Evolutionary conservation across 73 alveolate genomes (phyloP), one percentile per base, ranked within the genome.

Genomic region (Effrenium voratum): DNA sequence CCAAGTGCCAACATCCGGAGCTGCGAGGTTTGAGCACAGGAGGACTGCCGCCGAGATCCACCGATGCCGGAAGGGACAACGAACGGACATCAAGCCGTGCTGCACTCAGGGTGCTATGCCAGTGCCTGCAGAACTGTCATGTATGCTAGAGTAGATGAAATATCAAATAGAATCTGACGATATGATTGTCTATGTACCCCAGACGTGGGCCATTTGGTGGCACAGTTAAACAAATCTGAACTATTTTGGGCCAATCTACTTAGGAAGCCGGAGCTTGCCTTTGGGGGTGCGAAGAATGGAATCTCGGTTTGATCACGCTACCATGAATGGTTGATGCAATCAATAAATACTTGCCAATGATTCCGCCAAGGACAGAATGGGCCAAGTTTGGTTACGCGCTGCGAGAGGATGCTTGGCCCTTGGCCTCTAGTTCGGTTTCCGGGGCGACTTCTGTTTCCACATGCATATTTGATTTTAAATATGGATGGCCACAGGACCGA

Each of bases 51-150:
- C 85, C 13, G 95, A 87, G 43, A 87, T 87, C 40, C 95, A 87
- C 45, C 95, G 98, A 5, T 91, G 98, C 57, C 44, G 90, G 50
- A 72, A 73, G 22, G 98, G 98, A 30, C 87, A 91, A 41, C 98
- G 98, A 34, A 91, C 98, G 0, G 98, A 91, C 98, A 91, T 91
- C 77, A 91, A 91, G 52, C 98, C 98, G 95, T 50, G 52, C 13
- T 45, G 36, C 28, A 5, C 85, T 36, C n/a, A n/a, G n/a, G n/a
- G n/a, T n/a, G n/a, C n/a, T n/a, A n/a, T n/a, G n/a, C n/a, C n/a
- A n/a, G n/a, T n/a, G n/a, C n/a, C n/a, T n/a, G n/a, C n/a, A n/a
- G n/a, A n/a, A n/a, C n/a, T n/a, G n/a, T n/a, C n/a, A n/a, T n/a
- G n/a, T n/a, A n/a, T n/a, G n/a, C n/a, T n/a, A n/a, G n/a, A n/a